These are phyloP conservation scores for Eleusine indica DNA, from an alignment of 176 grass and related monocot species.

Conservation along the genomic window DNA sequence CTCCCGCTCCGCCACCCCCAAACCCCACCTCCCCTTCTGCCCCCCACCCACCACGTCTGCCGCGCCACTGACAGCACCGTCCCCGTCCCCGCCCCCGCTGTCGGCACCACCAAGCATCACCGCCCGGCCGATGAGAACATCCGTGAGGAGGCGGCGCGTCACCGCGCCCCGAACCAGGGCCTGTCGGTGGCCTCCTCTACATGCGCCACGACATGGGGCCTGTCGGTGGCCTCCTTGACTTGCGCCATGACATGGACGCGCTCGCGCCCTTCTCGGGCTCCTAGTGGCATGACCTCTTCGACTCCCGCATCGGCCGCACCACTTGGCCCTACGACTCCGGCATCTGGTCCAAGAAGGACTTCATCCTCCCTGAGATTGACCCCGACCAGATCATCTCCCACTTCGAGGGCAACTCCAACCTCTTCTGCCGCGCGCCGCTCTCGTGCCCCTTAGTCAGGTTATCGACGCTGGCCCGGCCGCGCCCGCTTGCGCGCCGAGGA, in stretches of 20 bases:
- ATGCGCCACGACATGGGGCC: neutral
- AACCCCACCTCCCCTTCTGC: slow-evolving; percentile 2
- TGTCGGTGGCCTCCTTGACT: slow-evolving; percentile 85
- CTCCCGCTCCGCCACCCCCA: slow-evolving; percentile 11
- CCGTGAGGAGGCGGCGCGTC: slow-evolving; percentile 78
- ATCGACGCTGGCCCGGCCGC: too few relatives aligned
- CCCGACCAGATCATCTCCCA: slow-evolving; percentile 88
- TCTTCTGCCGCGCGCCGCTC: slow-evolving; percentile 77
- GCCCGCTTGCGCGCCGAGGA: too few relatives aligned
- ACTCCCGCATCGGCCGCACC: slow-evolving; percentile 82
- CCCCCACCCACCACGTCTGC: slow-evolving; percentile 8
- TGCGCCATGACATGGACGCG: slow-evolving; percentile 77
- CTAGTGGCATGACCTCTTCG: slow-evolving; percentile 87
- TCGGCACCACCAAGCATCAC: slow-evolving; percentile 41
- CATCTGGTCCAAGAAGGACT: slow-evolving; percentile 98
- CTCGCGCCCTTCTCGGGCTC: slow-evolving; percentile 61
- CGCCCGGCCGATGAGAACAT: slow-evolving; percentile 80
- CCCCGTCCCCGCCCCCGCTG: slow-evolving; percentile 1
- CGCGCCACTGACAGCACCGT: slow-evolving; percentile 44
- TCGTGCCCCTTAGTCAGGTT: slow-evolving; percentile 43
- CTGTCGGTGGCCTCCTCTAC: too few relatives aligned
- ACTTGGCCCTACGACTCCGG: slow-evolving; percentile 92
- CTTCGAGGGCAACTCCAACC: slow-evolving; percentile 97
- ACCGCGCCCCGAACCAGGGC: slow-evolving; percentile 35
- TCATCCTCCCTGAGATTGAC: slow-evolving; percentile 82